Conservation (phyloP, 768 basidiomycete genomes). For the Boletus rufocinnamomeus region DNA sequence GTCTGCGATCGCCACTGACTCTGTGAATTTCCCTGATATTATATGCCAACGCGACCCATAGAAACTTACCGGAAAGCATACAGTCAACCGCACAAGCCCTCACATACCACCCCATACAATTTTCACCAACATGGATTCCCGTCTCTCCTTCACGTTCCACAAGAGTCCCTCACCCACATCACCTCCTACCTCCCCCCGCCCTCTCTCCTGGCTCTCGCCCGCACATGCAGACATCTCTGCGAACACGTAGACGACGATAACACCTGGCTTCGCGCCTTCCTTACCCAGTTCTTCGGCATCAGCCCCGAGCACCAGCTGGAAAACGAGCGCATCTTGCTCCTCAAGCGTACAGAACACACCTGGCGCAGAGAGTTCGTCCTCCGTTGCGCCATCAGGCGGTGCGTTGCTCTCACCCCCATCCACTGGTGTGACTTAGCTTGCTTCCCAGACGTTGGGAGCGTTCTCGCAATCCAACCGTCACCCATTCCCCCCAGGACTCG, state of each 20-base stretch:
- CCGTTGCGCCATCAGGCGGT: conserved; percentile 59
- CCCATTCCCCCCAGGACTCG: conserved; percentile 65
- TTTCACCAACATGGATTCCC: conserved; percentile 52
- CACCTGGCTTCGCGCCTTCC: conserved; percentile 78
- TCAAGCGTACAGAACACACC: conserved; percentile 56
- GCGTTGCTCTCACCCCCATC: conserved; percentile 12
- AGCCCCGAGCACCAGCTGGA: conserved; percentile 61
- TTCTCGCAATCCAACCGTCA: conserved; percentile 58
- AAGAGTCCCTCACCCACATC: conserved; percentile 75
- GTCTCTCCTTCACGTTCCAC: conserved; percentile 50
- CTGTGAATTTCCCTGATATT: conserved; percentile 37
- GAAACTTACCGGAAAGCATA: conserved; percentile 43
- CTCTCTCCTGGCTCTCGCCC: conserved; percentile 57
- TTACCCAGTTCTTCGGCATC: conserved; percentile 65
- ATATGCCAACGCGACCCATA: conserved; percentile 66
- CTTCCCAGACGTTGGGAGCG: conserved; percentile 65
- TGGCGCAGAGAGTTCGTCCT: conserved; percentile 75
- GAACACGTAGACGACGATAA: conserved; percentile 75
- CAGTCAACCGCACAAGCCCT: conserved; percentile 31
- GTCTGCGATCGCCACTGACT: conserved; percentile 28
- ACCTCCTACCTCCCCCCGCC: conserved; percentile 71
- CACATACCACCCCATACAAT: conserved; percentile 23
- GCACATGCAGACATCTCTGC: conserved; percentile 52
- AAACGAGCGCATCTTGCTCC: conserved; percentile 46
- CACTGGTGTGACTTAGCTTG: not conserved